A percentile compares a stretch with the other conserved stretches of the same genome.
These are phyloP conservation scores for Paramecium pentaurelia DNA, from an alignment of 73 alveolate genomes.

Conservation along the genomic window DNA sequence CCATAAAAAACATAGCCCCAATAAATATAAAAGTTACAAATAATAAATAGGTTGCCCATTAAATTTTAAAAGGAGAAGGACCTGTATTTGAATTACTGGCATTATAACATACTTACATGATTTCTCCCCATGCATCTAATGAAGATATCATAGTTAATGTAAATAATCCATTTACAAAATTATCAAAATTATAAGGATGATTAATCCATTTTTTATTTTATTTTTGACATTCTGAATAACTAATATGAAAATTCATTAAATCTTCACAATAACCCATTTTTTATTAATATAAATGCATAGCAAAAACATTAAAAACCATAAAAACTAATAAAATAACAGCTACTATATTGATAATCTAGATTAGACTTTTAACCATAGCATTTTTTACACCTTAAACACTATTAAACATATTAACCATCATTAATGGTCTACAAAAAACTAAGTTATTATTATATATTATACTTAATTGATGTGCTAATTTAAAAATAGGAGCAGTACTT, in stretches of 20 bases:
- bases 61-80: background rate
- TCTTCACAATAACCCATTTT: slow-evolving; percentile 29
- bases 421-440: slow-evolving; percentile 10
- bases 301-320: slow-evolving; percentile 6
- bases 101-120: background rate
- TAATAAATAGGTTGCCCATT: slow-evolving; percentile 7
- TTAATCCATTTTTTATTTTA: background rate
- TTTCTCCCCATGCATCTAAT: slow-evolving; percentile 12
- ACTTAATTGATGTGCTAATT: background rate
- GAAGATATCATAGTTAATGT: background rate
- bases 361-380: background rate
- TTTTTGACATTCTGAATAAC: background rate
- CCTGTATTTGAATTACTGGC: background rate
- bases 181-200: slow-evolving; percentile 17
- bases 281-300: background rate
- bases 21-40: background rate
- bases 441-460: background rate
- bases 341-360: background rate
- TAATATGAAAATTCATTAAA: background rate
- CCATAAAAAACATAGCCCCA: slow-evolving; percentile 37
- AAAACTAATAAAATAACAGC: background rate
- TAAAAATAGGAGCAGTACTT: background rate
- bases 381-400: slow-evolving; percentile 8
- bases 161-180: background rate
- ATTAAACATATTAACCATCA: background rate